These are phyloP conservation scores for Pythium oligandrum DNA, from an alignment of 352 stramenopile species.

Conservation along the genomic window DNA sequence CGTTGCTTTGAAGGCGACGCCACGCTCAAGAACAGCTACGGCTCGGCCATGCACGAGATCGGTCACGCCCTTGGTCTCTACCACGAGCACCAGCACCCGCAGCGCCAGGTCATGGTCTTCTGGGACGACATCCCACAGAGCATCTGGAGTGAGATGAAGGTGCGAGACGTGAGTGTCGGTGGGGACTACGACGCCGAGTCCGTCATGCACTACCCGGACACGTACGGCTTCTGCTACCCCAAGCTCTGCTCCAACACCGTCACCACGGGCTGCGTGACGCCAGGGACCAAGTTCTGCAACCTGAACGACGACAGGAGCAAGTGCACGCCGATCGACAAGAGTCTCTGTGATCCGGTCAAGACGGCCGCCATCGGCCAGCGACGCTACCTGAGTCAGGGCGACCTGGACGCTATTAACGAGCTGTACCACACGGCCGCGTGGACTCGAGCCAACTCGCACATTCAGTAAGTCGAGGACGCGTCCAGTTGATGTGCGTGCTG, in stretches of 20 bases:
- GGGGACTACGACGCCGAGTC: slow-evolving; percentile 64
- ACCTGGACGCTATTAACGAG: slow-evolving; percentile 39
- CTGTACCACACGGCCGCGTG: slow-evolving; percentile 32
- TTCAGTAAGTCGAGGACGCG: not conserved
- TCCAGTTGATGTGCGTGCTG: too few species aligned
- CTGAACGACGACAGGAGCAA: slow-evolving; percentile 55
- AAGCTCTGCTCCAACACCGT: slow-evolving; percentile 37
- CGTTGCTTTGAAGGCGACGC: slow-evolving; percentile 76
- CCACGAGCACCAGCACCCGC: slow-evolving; percentile 77
- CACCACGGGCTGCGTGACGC: slow-evolving; percentile 41
- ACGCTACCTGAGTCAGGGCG: slow-evolving; percentile 43
- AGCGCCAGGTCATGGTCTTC: slow-evolving; percentile 64
- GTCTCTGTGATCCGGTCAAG: slow-evolving; percentile 45
- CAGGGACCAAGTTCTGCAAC: slow-evolving; percentile 61
- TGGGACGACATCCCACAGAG: slow-evolving; percentile 69
- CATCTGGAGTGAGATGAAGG: slow-evolving; percentile 70
- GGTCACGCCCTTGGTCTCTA: slow-evolving; percentile 73
- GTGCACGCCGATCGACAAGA: slow-evolving; percentile 54
- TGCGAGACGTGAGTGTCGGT: slow-evolving; percentile 59
- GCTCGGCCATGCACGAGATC: slow-evolving; percentile 79
- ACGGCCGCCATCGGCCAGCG: slow-evolving; percentile 64
- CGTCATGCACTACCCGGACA: slow-evolving; percentile 79
- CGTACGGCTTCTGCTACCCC: slow-evolving; percentile 73
- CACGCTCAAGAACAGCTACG: slow-evolving; percentile 65
- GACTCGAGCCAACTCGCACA: slow-evolving; percentile 15